Percentiles rank a stretch among this genome's conserved stretches.
Conservation (phyloP, 2,329 filamentous ascomycete genomes). For the Proliferodiscus dingleyae region DNA sequence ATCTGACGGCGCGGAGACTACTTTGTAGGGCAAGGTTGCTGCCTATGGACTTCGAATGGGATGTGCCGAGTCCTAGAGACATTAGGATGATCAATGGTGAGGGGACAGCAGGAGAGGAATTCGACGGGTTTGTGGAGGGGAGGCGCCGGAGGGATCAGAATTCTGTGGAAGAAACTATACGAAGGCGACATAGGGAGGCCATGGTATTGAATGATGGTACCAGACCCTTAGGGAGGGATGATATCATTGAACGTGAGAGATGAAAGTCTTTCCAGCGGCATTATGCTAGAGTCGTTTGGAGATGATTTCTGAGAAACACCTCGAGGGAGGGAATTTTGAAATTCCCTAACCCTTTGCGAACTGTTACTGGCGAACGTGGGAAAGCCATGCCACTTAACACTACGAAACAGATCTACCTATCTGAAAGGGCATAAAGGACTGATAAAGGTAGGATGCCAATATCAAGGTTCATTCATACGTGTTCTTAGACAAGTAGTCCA, state of each 20-base stretch:
- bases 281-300: neutral
- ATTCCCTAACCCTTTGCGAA: too few relatives aligned
- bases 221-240: slow-evolving; percentile 63
- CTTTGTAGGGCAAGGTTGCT: slow-evolving; percentile 28
- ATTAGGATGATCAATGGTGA: slow-evolving; percentile 46
- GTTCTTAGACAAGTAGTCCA: too few relatives aligned
- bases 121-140: slow-evolving; percentile 30
- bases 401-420: too few relatives aligned
- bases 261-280: slow-evolving; percentile 6
- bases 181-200: slow-evolving; percentile 75
- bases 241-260: slow-evolving; percentile 63
- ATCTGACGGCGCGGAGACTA: slow-evolving; percentile 21
- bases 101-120: slow-evolving; percentile 40
- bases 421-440: too few relatives aligned
- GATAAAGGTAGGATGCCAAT: too few relatives aligned
- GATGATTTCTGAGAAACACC: too few relatives aligned
- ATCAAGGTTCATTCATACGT: too few relatives aligned
- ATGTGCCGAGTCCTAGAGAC: slow-evolving; percentile 39
- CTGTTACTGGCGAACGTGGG: too few relatives aligned
- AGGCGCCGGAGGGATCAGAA: slow-evolving; percentile 47
- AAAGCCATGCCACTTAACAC: too few relatives aligned
- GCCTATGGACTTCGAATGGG: slow-evolving; percentile 29
- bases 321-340: too few relatives aligned
- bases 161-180: slow-evolving; percentile 64
- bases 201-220: slow-evolving; percentile 90